Base-by-base conservation (phyloP, 257 asterid genomes). In the Ehretia macrophylla region DNA sequence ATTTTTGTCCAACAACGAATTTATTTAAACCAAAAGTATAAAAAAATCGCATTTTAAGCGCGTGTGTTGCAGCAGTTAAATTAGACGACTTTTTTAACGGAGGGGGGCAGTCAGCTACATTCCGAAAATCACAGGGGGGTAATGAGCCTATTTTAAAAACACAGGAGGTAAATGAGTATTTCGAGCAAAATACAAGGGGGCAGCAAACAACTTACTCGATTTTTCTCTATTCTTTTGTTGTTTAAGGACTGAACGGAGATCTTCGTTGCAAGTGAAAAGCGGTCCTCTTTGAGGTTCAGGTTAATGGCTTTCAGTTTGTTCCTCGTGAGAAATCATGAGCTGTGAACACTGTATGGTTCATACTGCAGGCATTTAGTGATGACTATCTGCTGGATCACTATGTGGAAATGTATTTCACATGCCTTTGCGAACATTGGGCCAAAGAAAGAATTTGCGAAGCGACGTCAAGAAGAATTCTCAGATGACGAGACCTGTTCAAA, bases 401-500 rank as follows among this genome's bases (percentile, higher is more conserved):
- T 86, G 97, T 90, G 97, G 96, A 81, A 79, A 73, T 81, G 90
- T 63, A 67, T 90, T 70, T 79, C 90, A 40, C 81, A 67, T 57
- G 77, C 83, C 64, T 76, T 88, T 54, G 72, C 81, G 52, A 72
- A 80, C 62, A 76, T 82, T 62, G 86, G 95, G 46, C 78, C 69
- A 52, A 87, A 91, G 76, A 82, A 66, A 72, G 75, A 67, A 75
- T 50, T 68, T 23, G 68, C 68, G 46, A 82, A 74, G 65, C 57
- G 51, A 21, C 52, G 66, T 73, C 67, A 77, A 23, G 86, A 18
- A 17, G 35, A 84, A 23, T 67, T 56, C 42, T 86, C 95, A 10
- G 98, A 87, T 40, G 95, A 87, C 14, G 96, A 87, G 62, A 64
- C 70, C 62, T 69, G 85, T 56, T 87, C 96, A 44, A 76, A 77